Evolutionary conservation across 2,329 filamentous ascomycete genomes (phyloP).

Genomic region (Arthroderma uncinatum): DNA sequence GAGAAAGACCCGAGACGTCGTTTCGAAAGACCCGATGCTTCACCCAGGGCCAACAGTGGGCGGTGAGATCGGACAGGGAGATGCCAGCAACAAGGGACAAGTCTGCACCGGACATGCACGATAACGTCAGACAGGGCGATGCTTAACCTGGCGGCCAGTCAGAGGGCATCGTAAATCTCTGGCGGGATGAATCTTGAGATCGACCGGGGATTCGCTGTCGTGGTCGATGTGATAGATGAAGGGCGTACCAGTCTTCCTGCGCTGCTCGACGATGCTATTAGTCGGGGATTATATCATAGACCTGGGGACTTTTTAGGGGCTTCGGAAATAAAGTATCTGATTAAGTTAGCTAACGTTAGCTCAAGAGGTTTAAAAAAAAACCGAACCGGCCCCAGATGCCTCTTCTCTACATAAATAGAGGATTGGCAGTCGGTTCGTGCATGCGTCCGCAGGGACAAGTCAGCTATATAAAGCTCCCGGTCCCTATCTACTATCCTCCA

Average conservation of each 20-base stretch:
- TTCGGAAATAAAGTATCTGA: no score
- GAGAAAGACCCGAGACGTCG: neutral
- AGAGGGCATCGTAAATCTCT: constrained; percentile 1
- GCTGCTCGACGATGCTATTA: no score
- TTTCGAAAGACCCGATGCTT: neutral
- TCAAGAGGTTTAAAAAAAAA: neutral
- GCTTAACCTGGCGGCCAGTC: neutral
- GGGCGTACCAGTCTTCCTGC: no score
- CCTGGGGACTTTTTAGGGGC: no score
- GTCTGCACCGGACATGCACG: neutral
- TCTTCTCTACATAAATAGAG: neutral
- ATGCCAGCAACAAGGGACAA: neutral
- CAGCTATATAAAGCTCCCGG: neutral
- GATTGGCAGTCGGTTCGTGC: neutral
- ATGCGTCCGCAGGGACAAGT: neutral
- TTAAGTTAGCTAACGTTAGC: neutral
- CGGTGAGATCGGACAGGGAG: neutral
- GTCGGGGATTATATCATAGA: no score
- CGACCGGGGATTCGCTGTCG: no score
- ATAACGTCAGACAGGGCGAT: neutral
- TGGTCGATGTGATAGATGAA: no score
- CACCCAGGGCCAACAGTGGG: neutral
- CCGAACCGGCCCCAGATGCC: neutral
- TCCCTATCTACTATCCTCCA: neutral
- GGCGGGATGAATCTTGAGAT: no score